Evolutionary conservation across 495 filamentous ascomycete species (phyloP), one percentile per base, ranked within the genome.

Genomic region (Sordaria brevicollis): DNA sequence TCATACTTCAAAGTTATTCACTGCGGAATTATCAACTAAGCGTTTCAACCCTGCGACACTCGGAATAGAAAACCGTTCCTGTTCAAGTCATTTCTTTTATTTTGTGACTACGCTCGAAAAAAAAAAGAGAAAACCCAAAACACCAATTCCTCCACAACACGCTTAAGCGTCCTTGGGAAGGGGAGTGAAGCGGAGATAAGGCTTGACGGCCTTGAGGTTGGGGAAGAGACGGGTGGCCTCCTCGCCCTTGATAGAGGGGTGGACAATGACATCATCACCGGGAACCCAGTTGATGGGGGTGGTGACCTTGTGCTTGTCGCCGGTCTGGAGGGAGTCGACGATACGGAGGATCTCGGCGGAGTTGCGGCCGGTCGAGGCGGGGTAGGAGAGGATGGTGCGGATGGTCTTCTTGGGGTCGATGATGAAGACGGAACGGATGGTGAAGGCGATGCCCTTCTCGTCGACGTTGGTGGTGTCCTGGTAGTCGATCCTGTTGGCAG

Each of bases 351-450:
- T 92, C 84, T 98, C 95, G 74, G 93, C 93, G 69, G 92, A 91
- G 85, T 98, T 99, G 76, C 95, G 93, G 78, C 95, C 96, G 35
- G 96, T 98, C 54, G 93, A 97, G 69, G 96, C 95, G 19, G 96
- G 96, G 87, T 97, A 99, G 75, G 93, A 90, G 72, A 98, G 87
- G 81, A 97, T 97, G 76, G 93, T 89, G 76, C 95, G 93, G 82
- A 98, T 97, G 71, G 90, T 93, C 89, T 98, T 97, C 87, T 90
- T 96, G 69, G 95, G 96, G 86, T 98, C 95, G 81, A 99, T 96
- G 85, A 98, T 86, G 87, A 98, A 99, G 82, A 98, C 96, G 73
- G 93, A 96, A 78, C 95, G 94, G 86, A 99, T 97, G 79, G 95
- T 98, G 84, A 98, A 97, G 69, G 95, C 93, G 76, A 97, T 93